Base-by-base conservation (phyloP, 805 yeast genomes). In the Yarrowia bubula region DNA sequence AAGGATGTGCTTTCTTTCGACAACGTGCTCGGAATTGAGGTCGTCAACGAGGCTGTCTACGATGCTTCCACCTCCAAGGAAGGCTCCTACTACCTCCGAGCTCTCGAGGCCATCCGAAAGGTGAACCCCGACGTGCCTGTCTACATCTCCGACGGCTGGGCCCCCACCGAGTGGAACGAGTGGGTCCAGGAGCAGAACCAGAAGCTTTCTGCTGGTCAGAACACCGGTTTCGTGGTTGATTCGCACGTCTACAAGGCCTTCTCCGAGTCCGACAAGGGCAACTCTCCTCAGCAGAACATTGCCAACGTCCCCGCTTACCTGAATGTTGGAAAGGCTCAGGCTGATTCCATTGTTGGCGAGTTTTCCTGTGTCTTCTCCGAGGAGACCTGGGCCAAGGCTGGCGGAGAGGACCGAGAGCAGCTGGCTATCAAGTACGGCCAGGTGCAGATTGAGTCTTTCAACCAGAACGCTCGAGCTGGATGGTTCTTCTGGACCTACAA, bases 141-240 rank as follows among this genome's bases (percentile, higher is more conserved):
- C 6, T 77, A 89, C 15, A 88, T 93, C 39, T 90, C 97, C 1
- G 98, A 93, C 73, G 96, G 96, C 3, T 95, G 98, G 98, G 87
- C 91, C 86, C 83, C 95, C 5, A 83, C 83, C 68, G 89, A 84
- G 72, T 90, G 92, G 90, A 86, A 81, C 28, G 78, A 85, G 67
- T 89, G 88, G 86, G 74, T 90, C 8, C 68, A 71, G 47, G 80
- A 81, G 41, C 64, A 67, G 64, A 65, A 63, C 41, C 39, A 44
- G 37, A 76, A 76, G 47, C 67, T 72, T 14, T 71, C 75, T 1
- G 75, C 75, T 4, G 75, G 67, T 8, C 38, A 55, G 13, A 18
- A 61, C 15, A 69, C 84, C 5, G 93, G 92, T 1, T 82, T 91
- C 8, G 84, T 92, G 0, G 79, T 93, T 44, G 99, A 95, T 75